A percentile compares a stretch with the other conserved stretches of the same genome.
Conservation (phyloP, 805 yeast species). For the Spathaspora sp. region DNA sequence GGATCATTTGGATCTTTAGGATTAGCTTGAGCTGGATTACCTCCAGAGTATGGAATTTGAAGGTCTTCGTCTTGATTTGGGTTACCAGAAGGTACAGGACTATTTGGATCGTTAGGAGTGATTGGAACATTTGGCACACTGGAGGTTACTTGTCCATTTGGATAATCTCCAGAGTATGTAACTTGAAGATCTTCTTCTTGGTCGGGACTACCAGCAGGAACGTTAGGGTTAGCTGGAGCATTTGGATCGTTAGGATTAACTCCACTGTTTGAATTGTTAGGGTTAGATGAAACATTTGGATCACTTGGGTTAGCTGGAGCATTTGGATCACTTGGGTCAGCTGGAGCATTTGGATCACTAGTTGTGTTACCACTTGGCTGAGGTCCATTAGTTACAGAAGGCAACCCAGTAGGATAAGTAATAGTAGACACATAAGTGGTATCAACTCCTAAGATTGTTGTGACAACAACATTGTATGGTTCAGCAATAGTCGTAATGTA, state of each 20-base stretch:
- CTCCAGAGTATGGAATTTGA: no score
- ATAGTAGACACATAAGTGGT: background rate
- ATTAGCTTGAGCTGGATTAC: no score
- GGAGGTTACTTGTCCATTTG: background rate
- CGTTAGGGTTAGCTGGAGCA: background rate
- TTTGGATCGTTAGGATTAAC: background rate
- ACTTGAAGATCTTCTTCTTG: background rate
- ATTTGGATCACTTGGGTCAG: background rate
- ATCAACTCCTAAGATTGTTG: background rate
- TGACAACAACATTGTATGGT: background rate
- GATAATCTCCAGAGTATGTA: background rate
- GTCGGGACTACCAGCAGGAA: background rate
- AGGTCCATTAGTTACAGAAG: background rate
- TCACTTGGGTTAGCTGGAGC: no score
- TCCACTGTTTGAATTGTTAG: background rate
- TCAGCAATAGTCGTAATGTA: background rate
- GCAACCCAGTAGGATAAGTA: background rate
- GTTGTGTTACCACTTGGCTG: background rate
- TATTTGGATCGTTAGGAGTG: background rate
- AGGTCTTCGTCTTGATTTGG: background rate
- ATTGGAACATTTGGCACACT: background rate
- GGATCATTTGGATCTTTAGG: no score
- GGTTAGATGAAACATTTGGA: no score
- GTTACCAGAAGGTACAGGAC: background rate
- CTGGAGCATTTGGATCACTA: background rate